A percentile compares a stretch with the other conserved stretches of the same genome.
Evolutionary conservation across 73 alveolate genomes (phyloP).

Genomic region (Stentor coeruleus): DNA sequence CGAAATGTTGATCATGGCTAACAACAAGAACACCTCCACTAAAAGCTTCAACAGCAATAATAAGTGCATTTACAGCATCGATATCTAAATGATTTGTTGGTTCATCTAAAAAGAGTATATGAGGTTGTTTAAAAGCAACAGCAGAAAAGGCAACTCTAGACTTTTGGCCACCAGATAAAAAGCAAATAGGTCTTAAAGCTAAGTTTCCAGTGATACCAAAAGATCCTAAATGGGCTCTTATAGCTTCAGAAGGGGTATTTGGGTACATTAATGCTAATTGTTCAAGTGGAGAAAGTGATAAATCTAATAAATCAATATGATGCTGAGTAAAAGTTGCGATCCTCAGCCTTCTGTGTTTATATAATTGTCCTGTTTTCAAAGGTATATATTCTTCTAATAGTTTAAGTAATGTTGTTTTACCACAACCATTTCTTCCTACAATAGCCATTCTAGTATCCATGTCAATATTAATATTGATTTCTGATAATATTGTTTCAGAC

Average conservation of each 20-base stretch:
- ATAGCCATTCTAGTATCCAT: slow-evolving; percentile 97
- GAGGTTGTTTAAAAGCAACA: slow-evolving; percentile 96
- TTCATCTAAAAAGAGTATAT: slow-evolving; percentile 96
- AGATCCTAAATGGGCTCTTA: slow-evolving; percentile 92
- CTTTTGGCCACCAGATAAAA: slow-evolving; percentile 98
- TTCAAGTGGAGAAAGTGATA: slow-evolving; percentile 93
- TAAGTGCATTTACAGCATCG: slow-evolving; percentile 98
- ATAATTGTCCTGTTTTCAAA: slow-evolving; percentile 59
- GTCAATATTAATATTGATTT: slow-evolving; percentile 92
- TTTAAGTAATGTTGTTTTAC: slow-evolving; percentile 98
- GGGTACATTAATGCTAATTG: slow-evolving; percentile 85
- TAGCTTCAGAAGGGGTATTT: slow-evolving; percentile 76
- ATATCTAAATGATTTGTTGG: slow-evolving; percentile 99
- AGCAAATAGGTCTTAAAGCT: slow-evolving; percentile 90
- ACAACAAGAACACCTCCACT: slow-evolving; percentile 98
- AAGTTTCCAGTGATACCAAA: slow-evolving; percentile 96
- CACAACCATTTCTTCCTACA: slow-evolving; percentile 99
- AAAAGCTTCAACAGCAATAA: slow-evolving; percentile 89
- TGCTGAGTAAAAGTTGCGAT: slow-evolving; percentile 86
- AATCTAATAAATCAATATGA: slow-evolving; percentile 93
- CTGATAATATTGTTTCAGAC: slow-evolving; percentile 69
- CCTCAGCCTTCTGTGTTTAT: slow-evolving; percentile 22
- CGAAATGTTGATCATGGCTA: slow-evolving; percentile 96
- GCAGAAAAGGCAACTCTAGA: slow-evolving; percentile 97
- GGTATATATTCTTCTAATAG: slow-evolving; percentile 84